phyloP scores from a whole-genome alignment of 1,284 basidiomycete species.

The Pterulicium gracile region DNA sequence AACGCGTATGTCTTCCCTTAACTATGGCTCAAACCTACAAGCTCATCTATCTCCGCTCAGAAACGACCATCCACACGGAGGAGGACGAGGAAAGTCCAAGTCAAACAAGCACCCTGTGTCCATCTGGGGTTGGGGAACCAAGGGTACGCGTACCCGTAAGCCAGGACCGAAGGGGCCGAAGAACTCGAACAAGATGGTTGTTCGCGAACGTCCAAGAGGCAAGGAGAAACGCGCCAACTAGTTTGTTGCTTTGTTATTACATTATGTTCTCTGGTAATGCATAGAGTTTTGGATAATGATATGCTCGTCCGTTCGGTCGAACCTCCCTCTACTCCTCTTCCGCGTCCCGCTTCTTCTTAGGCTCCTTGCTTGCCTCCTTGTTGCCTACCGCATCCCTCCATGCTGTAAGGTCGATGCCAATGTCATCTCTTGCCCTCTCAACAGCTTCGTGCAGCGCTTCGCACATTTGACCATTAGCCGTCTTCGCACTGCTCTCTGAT shows the following conservation, averaged over 20 bases:
- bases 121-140: slow-evolving; percentile 86
- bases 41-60: slow-evolving; percentile 34
- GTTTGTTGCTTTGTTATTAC: slow-evolving; percentile 13
- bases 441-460: background rate
- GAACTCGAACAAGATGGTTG: slow-evolving; percentile 92
- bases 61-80: slow-evolving; percentile 93
- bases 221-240: slow-evolving; percentile 47
- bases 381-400: slow-evolving; percentile 64
- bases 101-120: slow-evolving; percentile 89
- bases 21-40: too few relatives aligned
- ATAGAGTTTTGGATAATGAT: slow-evolving; percentile 10
- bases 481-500: too few relatives aligned
- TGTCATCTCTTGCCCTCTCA: slow-evolving; percentile 30
- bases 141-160: slow-evolving; percentile 88
- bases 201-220: slow-evolving; percentile 81
- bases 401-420: slow-evolving; percentile 53
- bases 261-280: slow-evolving; percentile 8
- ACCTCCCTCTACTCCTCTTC: slow-evolving; percentile 12
- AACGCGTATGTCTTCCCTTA: slow-evolving; percentile 56
- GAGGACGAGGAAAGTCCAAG: slow-evolving; percentile 97
- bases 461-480: background rate
- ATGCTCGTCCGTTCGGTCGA: slow-evolving; percentile 5
- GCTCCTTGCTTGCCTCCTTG: slow-evolving; percentile 41
- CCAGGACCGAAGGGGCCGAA: slow-evolving; percentile 79
- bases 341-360: slow-evolving; percentile 28